phyloP scores from a whole-genome alignment of 805 yeast species.

The Wickerhamomyces canadensis region DNA sequence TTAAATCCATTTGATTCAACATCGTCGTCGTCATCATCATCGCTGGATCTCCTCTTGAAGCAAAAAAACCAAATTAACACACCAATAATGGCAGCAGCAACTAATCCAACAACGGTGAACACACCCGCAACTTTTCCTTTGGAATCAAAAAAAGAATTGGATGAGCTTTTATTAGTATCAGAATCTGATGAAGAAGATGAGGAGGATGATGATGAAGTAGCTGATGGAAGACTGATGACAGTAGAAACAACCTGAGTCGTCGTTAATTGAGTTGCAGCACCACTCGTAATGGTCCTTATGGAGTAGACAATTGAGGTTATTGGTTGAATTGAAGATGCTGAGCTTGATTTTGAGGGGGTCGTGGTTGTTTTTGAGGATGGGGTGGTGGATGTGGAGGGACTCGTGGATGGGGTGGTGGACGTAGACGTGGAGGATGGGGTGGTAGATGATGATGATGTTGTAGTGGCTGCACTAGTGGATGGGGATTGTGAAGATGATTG shows the following conservation, averaged over 20 bases:
- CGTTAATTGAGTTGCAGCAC: constrained; percentile 22
- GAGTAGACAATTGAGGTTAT: constrained; percentile 30
- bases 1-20: constrained; percentile 6
- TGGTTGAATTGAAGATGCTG: constrained; percentile 11
- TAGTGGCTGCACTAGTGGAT: constrained; percentile 7
- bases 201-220: constrained; percentile 11
- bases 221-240: constrained; percentile 18
- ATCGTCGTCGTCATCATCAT: constrained; percentile 12
- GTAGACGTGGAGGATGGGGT: constrained; percentile 18
- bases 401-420: background rate
- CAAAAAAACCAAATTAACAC: constrained; percentile 40
- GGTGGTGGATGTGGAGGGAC: constrained; percentile 2
- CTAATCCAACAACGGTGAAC: constrained; percentile 69
- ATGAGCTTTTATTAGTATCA: constrained; percentile 14
- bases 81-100: constrained; percentile 40
- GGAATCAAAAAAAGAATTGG: constrained; percentile 44
- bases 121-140: constrained; percentile 79
- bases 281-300: constrained; percentile 30
- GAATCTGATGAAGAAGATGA: constrained; percentile 12
- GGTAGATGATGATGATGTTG: constrained; percentile 22
- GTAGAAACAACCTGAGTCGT: constrained; percentile 23
- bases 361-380: background rate
- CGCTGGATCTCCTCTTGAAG: constrained; percentile 21
- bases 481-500: constrained; percentile 12
- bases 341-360: background rate